Evolutionary conservation across 2,329 filamentous ascomycete species (phyloP).

Genomic region (Fusarium sp.): DNA sequence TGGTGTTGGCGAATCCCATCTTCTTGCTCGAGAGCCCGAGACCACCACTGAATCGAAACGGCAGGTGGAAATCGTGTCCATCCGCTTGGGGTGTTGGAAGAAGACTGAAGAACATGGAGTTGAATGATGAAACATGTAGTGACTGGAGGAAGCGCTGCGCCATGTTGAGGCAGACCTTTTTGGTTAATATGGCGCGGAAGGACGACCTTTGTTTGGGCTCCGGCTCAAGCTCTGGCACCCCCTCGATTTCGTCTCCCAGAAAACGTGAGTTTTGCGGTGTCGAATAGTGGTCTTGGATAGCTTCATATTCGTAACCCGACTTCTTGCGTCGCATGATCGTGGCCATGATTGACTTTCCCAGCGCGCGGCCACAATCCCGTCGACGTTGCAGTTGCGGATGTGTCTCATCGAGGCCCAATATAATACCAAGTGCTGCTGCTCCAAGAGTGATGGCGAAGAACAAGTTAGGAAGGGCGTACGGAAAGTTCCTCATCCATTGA

Average conservation of each 20-base stretch:
- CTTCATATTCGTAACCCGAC: background rate
- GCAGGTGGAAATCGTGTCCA: background rate
- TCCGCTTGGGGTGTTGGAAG: background rate
- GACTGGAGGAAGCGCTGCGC: background rate
- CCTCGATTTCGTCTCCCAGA: background rate
- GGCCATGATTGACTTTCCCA: background rate
- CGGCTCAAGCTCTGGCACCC: background rate
- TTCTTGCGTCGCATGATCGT: background rate
- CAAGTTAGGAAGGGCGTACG: background rate
- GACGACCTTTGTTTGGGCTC: background rate
- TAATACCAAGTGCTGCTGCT: background rate
- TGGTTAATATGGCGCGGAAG: background rate
- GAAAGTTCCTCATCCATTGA: background rate
- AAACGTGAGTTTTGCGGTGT: background rate
- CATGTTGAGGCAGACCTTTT: background rate
- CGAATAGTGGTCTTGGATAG: background rate
- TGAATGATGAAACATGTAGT: background rate
- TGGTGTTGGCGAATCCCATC: background rate
- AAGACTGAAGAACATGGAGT: background rate
- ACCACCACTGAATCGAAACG: background rate
- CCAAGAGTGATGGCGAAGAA: background rate
- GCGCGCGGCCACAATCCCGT: background rate
- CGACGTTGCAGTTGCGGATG: background rate
- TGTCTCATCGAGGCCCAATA: background rate
- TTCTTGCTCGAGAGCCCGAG: background rate